Base-by-base conservation (phyloP, 805 yeast species). In the Saccharomycopsis vini region DNA sequence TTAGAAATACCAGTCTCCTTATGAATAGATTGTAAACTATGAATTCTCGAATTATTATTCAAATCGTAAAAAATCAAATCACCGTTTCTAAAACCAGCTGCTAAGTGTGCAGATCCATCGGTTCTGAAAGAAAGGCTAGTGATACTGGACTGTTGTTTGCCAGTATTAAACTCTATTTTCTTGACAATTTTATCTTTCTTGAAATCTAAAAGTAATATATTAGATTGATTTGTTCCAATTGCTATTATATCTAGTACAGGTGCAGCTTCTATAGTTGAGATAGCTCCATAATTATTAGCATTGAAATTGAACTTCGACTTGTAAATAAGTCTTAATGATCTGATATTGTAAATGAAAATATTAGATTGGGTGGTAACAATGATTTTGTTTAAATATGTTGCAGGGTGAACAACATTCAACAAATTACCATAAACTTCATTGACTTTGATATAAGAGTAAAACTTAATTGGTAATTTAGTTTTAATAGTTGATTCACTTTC, bases 361-460 rank as follows among this genome's bases (percentile, higher is more conserved):
- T 73, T 70, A 2, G 73, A 61, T 3, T 79, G 68, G 1, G 97
- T 85, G n/a, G 89, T 85, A 24, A 90, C 78, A 1, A 83, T 80
- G 22, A 94, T 66, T 58, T 92, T 92, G 67, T 92, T 92, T 56
- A 94, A 62, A 58, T 90, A 89, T 0, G 99, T 90, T 24, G 97
- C 89, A 40, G 90, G 81, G 60, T 92, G 99, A 9, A 76, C 56
- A 16, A 83, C 52, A 35, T 78, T 80, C 9, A 81, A 79, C 15
- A 92, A 71, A 5, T 69, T 71, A 19, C 95, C 96, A 51, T 82
- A 79, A 13, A 79, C 61, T n/a, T 71, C 62, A 22, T 79, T 74
- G 40, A 77, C 57, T 35, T 65, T 62, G 40, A 89, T 61, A 13
- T 78, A 67, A 3, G 95, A 77, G 61, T 88, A 81, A 44, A 72